Evolutionary conservation across 169 alveolate genomes (phyloP).

Genomic region (Cryptosporidium viatorum): DNA sequence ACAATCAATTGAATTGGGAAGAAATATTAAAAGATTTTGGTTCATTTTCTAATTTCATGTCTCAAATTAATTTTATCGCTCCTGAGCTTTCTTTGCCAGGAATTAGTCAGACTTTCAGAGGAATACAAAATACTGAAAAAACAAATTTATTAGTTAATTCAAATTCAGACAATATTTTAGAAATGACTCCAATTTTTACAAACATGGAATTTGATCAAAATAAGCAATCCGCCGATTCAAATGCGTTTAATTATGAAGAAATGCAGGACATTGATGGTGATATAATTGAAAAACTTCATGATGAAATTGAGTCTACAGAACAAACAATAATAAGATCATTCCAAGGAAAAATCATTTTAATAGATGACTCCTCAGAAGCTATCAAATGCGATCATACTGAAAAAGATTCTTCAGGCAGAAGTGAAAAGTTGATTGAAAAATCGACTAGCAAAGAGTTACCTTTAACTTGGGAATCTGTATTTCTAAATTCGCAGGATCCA

Average conservation of each 20-base stretch:
- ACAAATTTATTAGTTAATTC: neutral
- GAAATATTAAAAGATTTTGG: slow-evolving; percentile 32
- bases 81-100: slow-evolving; percentile 55
- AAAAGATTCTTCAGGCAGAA: neutral
- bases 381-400: neutral
- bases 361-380: neutral
- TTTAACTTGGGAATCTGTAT: slow-evolving; percentile 72
- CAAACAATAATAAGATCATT: slow-evolving; percentile 31
- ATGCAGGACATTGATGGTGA: neutral
- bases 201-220: neutral
- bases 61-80: slow-evolving; percentile 3
- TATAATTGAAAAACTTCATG: slow-evolving; percentile 7
- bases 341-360: slow-evolving; percentile 55
- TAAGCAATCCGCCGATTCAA: neutral
- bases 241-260: neutral
- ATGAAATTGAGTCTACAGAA: slow-evolving; percentile 57
- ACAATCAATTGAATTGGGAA: slow-evolving; percentile 52
- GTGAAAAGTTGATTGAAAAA: neutral
- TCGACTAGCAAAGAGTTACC: slow-evolving; percentile 34
- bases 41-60: slow-evolving; percentile 61
- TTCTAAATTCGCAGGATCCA: slow-evolving; percentile 52
- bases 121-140: neutral
- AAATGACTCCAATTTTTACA: neutral
- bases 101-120: slow-evolving; percentile 68
- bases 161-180: neutral